A percentile compares a stretch with the other conserved stretches of the same genome.
These are phyloP conservation scores for Phaeosphaeria sp. DNA, from an alignment of 2,329 filamentous ascomycete genomes.

Conservation along the genomic window DNA sequence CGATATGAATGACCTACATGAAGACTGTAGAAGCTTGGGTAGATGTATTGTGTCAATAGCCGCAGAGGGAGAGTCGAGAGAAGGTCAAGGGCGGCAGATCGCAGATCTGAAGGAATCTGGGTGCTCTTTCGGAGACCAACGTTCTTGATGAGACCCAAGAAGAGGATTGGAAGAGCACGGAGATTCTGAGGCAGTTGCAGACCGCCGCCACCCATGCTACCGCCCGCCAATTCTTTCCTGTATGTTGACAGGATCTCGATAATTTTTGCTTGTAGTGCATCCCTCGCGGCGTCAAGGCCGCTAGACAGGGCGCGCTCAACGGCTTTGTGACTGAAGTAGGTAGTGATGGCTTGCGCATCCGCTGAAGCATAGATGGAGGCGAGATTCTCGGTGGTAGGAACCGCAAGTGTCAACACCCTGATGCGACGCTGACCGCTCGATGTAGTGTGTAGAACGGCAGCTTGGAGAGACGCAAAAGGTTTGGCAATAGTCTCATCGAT, in stretches of 20 bases:
- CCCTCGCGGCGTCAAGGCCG: conserved; percentile 87
- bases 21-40: conserved; percentile 50
- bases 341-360: conserved; percentile 90
- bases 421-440: conserved; percentile 97
- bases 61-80: conserved; percentile 93
- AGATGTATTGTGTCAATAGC: conserved; percentile 89
- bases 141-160: conserved; percentile 95
- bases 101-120: conserved; percentile 67
- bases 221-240: conserved; percentile 93
- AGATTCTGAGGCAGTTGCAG: conserved; percentile 95
- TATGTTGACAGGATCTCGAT: conserved; percentile 94
- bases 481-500: conserved; percentile 95
- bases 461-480: conserved; percentile 81
- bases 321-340: conserved; percentile 97
- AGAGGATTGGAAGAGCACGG: conserved; percentile 84
- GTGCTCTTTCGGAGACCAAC: conserved; percentile 60
- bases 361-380: conserved; percentile 94
- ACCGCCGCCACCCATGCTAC: conserved; percentile 90
- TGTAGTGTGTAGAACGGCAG: conserved; percentile 94
- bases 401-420: conserved; percentile 87
- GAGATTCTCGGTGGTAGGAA: conserved; percentile 90
- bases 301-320: conserved; percentile 87
- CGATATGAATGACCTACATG: conserved; percentile 22
- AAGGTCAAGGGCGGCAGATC: conserved; percentile 89
- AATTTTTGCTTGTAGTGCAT: conserved; percentile 88